Base-by-base conservation (phyloP, 495 filamentous ascomycete species). In the Penicillium simplicissimum region DNA sequence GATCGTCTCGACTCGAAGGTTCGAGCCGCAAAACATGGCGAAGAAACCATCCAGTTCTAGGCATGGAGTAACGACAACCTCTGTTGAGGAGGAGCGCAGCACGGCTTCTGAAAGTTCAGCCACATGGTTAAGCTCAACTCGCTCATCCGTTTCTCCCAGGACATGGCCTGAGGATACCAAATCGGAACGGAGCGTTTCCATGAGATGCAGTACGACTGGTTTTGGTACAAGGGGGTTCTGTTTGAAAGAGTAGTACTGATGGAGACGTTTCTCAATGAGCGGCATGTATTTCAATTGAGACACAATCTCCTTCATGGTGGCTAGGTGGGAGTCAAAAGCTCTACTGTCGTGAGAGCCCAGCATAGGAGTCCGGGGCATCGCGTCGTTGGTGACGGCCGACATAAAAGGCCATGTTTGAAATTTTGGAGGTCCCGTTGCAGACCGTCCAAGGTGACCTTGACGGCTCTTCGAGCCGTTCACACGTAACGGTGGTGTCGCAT, bases 381-480 rank as follows among this genome's bases (percentile, higher is more conserved):
- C 19, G 42, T 55, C 48, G 10, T 19, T 23, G 1, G 49, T 51
- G 38, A 40, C 57, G 34, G 58, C 54, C 42, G 61, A 57, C 57
- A 65, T 62, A 45, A 68, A 68, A 37, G 62, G 65, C 65, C 65
- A 68, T 54, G 56, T 43, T 17, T 65, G 58, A 17, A 68, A 68
- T 45, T 51, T 60, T 11, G 59, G 62, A 1, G 62, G 47, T n/a
- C 58, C 63, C 52, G 55, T 59, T 48, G 21, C 37, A 43, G 59
- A 48, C n/a, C 55, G 38, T 58, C 55, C 47, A 23, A 13, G 19
- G 48, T 54, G 21, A 9, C 9, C 9, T 15, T 25, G 43, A 8
- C 45, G 23, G 21, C 45, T 11, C 6, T 48, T 48, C 0, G 45
- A 13, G n/a, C 21, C 25, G 21, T 48, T 48, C 45, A 13, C 25